Conservation (phyloP, 2,329 filamentous ascomycete genomes). For the Zymoseptoria pseudotritici region DNA sequence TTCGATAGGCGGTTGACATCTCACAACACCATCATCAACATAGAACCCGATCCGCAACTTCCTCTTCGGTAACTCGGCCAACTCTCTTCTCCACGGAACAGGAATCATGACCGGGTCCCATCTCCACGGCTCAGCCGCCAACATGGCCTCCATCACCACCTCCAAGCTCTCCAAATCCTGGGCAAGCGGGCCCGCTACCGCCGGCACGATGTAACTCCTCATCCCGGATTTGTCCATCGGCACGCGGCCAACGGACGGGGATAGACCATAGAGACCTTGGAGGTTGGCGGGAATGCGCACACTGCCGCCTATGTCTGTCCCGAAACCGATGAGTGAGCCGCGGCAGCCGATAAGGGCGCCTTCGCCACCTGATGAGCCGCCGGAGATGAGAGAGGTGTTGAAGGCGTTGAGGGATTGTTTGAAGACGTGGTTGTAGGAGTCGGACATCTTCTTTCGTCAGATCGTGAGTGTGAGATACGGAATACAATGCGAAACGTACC, state of each 20-base stretch:
- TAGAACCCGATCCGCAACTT: conserved; percentile 12
- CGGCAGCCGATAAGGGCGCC: conserved; percentile 52
- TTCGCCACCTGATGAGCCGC: conserved; percentile 59
- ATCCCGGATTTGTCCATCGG: conserved; percentile 30
- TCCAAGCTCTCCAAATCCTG: conserved; percentile 20
- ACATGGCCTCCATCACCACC: conserved; percentile 17
- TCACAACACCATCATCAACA: too few species aligned
- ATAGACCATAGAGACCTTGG: conserved; percentile 31
- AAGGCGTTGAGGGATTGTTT: background rate
- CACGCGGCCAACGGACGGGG: conserved; percentile 10
- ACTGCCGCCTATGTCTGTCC: conserved; percentile 53
- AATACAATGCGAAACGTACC: conserved; percentile 4
- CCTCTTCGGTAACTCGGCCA: background rate
- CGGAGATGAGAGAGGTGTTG: background rate
- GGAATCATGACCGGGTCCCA: conserved; percentile 29
- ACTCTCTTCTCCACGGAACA: conserved; percentile 39
- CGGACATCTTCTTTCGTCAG: conserved; percentile 9
- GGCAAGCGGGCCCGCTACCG: conserved; percentile 24
- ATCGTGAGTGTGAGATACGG: too few species aligned
- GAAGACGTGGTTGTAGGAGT: conserved; percentile 32
- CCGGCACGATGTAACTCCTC: conserved; percentile 36
- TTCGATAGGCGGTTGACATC: too few species aligned
- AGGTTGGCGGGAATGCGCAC: conserved; percentile 85
- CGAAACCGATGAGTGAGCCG: conserved; percentile 54
- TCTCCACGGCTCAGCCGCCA: conserved; percentile 16